These are phyloP conservation scores for Dictyophora rubrovolvata DNA, from an alignment of 768 basidiomycete genomes.

Conservation along the genomic window DNA sequence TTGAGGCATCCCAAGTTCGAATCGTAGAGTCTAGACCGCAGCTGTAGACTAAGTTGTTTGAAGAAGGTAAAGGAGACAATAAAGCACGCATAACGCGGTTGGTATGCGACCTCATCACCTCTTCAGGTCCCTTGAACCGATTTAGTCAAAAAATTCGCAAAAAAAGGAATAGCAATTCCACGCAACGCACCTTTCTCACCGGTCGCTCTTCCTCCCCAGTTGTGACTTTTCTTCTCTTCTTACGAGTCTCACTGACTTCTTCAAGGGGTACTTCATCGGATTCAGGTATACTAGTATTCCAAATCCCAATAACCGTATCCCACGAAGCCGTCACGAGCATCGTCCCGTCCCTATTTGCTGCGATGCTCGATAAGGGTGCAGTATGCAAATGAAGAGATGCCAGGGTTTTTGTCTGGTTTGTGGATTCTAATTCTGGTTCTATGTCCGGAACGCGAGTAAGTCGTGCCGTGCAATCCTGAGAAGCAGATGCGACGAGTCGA, in stretches of 20 bases:
- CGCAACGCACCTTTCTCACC: constrained; percentile 35
- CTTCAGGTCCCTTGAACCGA: constrained; percentile 39
- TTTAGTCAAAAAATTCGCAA: background rate
- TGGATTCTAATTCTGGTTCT: constrained; percentile 11
- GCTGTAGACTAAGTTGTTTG: constrained; percentile 44
- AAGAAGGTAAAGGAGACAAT: constrained; percentile 36
- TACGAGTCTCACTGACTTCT: constrained; percentile 33
- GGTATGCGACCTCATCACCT: constrained; percentile 75
- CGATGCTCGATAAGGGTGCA: constrained; percentile 63
- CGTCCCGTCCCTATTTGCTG: constrained; percentile 41
- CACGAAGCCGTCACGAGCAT: constrained; percentile 77
- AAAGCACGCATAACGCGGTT: constrained; percentile 63
- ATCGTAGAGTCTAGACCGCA: constrained; percentile 89
- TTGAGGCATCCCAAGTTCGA: constrained; percentile 77
- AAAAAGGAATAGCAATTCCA: constrained; percentile 9
- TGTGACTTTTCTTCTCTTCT: constrained; percentile 53
- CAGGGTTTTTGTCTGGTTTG: constrained; percentile 30
- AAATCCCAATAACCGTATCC: constrained; percentile 80
- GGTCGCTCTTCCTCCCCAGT: constrained; percentile 26
- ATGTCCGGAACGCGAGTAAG: constrained; percentile 33
- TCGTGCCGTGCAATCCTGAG: constrained; percentile 69
- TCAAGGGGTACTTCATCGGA: constrained; percentile 52
- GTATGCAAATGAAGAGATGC: constrained; percentile 81
- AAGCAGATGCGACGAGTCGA: constrained; percentile 51
- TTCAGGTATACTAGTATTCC: constrained; percentile 54